Evolutionary conservation across 2,329 filamentous ascomycete genomes (phyloP).

Genomic region (Fusarium sp.): DNA sequence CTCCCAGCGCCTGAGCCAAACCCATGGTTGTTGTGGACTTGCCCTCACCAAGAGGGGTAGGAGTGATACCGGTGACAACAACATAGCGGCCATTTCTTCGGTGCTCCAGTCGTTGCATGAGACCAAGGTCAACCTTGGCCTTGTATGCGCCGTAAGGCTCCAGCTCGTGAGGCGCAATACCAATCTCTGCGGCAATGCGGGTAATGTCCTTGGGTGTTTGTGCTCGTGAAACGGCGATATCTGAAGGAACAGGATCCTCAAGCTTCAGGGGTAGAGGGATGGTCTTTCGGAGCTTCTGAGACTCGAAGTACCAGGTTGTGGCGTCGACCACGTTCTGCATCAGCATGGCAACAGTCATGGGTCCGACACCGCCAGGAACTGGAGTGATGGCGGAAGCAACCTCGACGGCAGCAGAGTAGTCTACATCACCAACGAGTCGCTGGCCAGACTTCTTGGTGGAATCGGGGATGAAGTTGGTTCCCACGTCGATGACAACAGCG

Average conservation of each 20-base stretch:
- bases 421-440: constrained; percentile 93
- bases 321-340: constrained; percentile 94
- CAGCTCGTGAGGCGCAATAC: constrained; percentile 87
- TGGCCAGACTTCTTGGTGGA: constrained; percentile 90
- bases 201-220: constrained; percentile 95
- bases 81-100: constrained; percentile 91
- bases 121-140: constrained; percentile 88
- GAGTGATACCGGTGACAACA: constrained; percentile 94
- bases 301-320: constrained; percentile 82
- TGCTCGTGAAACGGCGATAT: constrained; percentile 89
- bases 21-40: constrained; percentile 99
- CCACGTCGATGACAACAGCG: constrained; percentile 96
- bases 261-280: constrained; percentile 86
- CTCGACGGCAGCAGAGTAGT: constrained; percentile 84
- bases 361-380: constrained; percentile 94
- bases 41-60: constrained; percentile 94
- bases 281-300: constrained; percentile 82
- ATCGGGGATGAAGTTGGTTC: constrained; percentile 95
- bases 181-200: constrained; percentile 84
- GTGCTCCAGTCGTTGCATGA: constrained; percentile 87
- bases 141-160: constrained; percentile 97
- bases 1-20: constrained; percentile 90
- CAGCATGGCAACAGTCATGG: constrained; percentile 99
- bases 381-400: constrained; percentile 95
- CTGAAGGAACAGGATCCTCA: constrained; percentile 86